Conservation (phyloP, 805 yeast genomes). For the Torulaspora indica region DNA sequence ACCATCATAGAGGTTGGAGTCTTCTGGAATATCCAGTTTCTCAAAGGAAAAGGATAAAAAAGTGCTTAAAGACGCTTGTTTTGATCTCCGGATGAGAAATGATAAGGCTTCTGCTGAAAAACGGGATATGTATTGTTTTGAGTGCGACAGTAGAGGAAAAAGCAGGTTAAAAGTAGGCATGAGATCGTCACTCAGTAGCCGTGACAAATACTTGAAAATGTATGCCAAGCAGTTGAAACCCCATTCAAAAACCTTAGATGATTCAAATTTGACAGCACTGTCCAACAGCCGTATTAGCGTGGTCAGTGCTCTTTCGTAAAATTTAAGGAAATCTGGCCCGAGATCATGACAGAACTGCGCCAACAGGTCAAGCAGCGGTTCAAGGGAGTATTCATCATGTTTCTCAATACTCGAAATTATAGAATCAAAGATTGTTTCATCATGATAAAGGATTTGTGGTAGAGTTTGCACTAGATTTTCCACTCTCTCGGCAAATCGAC, state of each 20-base stretch:
- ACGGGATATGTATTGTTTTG: slow-evolving; percentile 63
- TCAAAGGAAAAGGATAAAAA: slow-evolving; percentile 45
- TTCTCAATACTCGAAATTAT: slow-evolving; percentile 45
- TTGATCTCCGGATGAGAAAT: slow-evolving; percentile 69
- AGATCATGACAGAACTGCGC: slow-evolving; percentile 88
- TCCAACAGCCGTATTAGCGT: slow-evolving; percentile 45
- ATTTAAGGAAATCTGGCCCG: slow-evolving; percentile 83
- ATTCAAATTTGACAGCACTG: slow-evolving; percentile 45
- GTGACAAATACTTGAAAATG: slow-evolving; percentile 79
- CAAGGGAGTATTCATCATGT: slow-evolving; percentile 67
- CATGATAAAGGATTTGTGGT: slow-evolving; percentile 76
- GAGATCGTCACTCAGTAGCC: slow-evolving; percentile 56
- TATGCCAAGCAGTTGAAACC: slow-evolving; percentile 81
- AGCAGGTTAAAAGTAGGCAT: slow-evolving; percentile 63
- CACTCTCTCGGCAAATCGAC: slow-evolving; percentile 54
- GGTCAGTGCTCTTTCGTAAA: slow-evolving; percentile 50
- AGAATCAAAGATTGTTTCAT: slow-evolving; percentile 51
- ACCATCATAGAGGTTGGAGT: slow-evolving; percentile 51
- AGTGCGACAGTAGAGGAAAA: slow-evolving; percentile 55
- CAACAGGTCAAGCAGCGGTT: slow-evolving; percentile 73
- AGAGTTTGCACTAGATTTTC: slow-evolving; percentile 58
- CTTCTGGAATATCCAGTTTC: slow-evolving; percentile 32
- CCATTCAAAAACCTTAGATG: slow-evolving; percentile 70
- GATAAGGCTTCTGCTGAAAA: slow-evolving; percentile 91
- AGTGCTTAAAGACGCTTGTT: slow-evolving; percentile 41